phyloP scores from a whole-genome alignment of 208 protist species.

The Acanthamoeba triangularis region DNA sequence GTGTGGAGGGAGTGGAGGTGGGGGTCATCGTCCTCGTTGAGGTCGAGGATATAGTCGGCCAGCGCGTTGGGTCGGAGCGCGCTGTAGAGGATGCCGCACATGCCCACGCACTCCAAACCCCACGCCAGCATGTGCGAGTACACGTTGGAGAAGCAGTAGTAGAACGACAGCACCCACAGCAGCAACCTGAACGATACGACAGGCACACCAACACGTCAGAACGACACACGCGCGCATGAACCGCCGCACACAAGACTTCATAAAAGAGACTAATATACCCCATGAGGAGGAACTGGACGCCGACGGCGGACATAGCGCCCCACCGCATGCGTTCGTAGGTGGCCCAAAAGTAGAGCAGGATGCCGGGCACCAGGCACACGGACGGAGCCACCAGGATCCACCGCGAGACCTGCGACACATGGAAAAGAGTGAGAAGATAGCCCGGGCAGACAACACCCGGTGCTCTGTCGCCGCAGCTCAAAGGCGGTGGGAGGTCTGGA shows the following conservation, averaged over 20 bases:
- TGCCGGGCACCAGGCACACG: constrained; percentile 21
- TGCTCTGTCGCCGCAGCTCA: too few species aligned
- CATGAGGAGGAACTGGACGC: constrained; percentile 33
- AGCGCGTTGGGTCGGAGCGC: constrained; percentile 49
- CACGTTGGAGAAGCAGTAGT: constrained; percentile 66
- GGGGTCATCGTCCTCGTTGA: not conserved
- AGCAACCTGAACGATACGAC: not conserved
- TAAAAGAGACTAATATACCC: not conserved
- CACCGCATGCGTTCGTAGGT: constrained; percentile 39
- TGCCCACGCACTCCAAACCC: constrained; percentile 30
- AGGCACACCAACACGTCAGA: too few species aligned
- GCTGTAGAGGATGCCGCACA: constrained; percentile 55
- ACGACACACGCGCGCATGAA: not conserved
- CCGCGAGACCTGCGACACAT: constrained; percentile 27
- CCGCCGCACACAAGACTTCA: too few species aligned
- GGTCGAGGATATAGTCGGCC: constrained; percentile 36
- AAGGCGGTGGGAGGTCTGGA: not conserved
- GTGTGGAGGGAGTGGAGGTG: constrained; percentile 26
- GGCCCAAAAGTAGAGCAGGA: constrained; percentile 43
- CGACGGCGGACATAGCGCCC: constrained; percentile 27
- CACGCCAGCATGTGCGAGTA: constrained; percentile 70
- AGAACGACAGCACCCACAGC: constrained; percentile 57
- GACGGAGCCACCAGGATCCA: constrained; percentile 23
- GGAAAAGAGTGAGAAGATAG: too few species aligned
- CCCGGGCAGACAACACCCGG: too few species aligned